Base-by-base conservation (phyloP, 2,329 filamentous ascomycete genomes). In the Fusarium incarnatum region DNA sequence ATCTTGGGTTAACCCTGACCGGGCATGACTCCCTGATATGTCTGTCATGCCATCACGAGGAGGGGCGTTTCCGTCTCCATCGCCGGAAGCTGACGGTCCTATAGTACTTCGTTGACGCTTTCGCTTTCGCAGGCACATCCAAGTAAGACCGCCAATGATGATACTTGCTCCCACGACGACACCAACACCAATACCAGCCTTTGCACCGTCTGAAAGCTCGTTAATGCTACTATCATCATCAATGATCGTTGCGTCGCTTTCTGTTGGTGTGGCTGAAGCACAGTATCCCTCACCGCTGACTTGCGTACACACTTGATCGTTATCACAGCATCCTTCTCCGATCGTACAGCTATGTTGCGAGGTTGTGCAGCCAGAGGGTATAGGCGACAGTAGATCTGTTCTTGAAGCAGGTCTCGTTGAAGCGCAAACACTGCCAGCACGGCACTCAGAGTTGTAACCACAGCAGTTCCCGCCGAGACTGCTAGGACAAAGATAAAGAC, bases 111-210 rank as follows among this genome's bases (percentile, higher is more conserved):
- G 61, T 48, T 75, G 71, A 46, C 74, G 70, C 28, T 73, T 79
- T 10, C 80, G 74, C 25, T 79, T 81, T 30, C 79, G 75, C 28
- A 87, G 58, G 61, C 83, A 87, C 61, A 86, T 79, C 83, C 84
- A 89, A 0, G 82, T 79, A 18, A 83, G 64, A 5, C 73, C 73
- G 6, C 81, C 85, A 40, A 86, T 77, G 16, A 86, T 42, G 8
- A 82, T 46, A 6, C 81, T 78, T 2, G 79, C 81, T 28, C 79
- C 84, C 0, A 86, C 75, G 3, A 84, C 81, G 6, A 85, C 82
- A 20, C 86, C 88, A 1, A 85, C 80, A 8, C 84, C 87, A n/a
- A 90, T 85, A 4, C 88, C 88, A 0, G 85, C 86, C 71, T 85
- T 87, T 4, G 86, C 87, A 1, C 84, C 86, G 2, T 81, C 75